phyloP scores from a whole-genome alignment of 2,329 filamentous ascomycete species.

The Aspergillus oerlinghausenensis region DNA sequence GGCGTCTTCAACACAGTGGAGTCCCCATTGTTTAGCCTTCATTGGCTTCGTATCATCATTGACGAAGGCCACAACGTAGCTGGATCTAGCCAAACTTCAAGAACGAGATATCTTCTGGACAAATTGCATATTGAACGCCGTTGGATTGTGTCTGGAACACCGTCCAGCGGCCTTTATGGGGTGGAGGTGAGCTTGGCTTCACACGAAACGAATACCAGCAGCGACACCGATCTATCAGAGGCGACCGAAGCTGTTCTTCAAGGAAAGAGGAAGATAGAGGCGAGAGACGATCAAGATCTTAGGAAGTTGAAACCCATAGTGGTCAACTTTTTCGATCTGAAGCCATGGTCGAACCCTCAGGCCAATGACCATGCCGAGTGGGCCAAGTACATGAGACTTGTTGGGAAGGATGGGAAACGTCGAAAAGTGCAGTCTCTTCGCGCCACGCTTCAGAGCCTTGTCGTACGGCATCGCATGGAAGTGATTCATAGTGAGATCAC shows the following conservation, averaged over 20 bases:
- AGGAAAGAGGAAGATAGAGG: conserved; percentile 33
- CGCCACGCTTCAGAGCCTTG: conserved; percentile 68
- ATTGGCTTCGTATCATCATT: conserved; percentile 84
- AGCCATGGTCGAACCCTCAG: conserved; percentile 69
- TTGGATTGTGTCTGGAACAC: conserved; percentile 90
- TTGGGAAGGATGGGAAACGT: conserved; percentile 50
- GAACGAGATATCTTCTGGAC: conserved; percentile 51
- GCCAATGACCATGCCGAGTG: conserved; percentile 62
- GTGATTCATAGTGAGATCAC: conserved; percentile 62
- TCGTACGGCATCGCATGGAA: conserved; percentile 71
- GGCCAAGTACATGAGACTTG: conserved; percentile 66
- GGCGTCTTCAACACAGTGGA: conserved; percentile 44
- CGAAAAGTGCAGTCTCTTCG: conserved; percentile 49
- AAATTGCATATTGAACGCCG: conserved; percentile 61
- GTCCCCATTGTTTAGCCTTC: conserved; percentile 64
- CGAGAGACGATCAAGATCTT: conserved; percentile 49
- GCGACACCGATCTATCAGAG: conserved; percentile 32
- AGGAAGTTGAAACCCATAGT: conserved; percentile 62
- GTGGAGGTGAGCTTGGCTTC: conserved; percentile 57
- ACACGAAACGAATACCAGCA: conserved; percentile 30
- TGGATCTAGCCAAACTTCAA: conserved; percentile 58
- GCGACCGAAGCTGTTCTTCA: conserved; percentile 28
- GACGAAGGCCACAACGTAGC: conserved; percentile 89
- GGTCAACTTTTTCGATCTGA: conserved; percentile 66
- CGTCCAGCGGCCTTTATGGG: conserved; percentile 76